A percentile compares a stretch with the other conserved stretches of the same genome.
These are phyloP conservation scores for Lichtheimia ornata DNA, from an alignment of 371 early-diverging fungal species.

Conservation along the genomic window DNA sequence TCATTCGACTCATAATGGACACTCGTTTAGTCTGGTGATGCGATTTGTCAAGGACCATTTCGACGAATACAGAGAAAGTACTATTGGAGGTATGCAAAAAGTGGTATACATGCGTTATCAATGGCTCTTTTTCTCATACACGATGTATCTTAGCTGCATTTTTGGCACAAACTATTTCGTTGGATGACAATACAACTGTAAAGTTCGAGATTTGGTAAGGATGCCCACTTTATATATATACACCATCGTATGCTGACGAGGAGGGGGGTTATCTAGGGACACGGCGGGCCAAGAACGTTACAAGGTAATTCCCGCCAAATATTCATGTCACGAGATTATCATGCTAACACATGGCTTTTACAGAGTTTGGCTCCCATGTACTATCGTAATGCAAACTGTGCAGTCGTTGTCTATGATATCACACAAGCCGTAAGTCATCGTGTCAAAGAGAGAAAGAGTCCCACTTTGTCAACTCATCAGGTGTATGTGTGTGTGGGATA, in stretches of 20 bases:
- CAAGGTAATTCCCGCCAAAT: conserved; percentile 54
- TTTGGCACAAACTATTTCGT: conserved; percentile 71
- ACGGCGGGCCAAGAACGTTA: conserved; percentile 96
- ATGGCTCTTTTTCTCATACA: background rate
- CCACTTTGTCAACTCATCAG: background rate
- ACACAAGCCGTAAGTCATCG: conserved; percentile 75
- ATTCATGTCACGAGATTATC: conserved; percentile 1
- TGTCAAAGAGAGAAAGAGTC: background rate
- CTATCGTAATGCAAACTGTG: conserved; percentile 96
- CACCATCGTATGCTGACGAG: conserved; percentile 4
- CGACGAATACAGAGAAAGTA: conserved; percentile 97
- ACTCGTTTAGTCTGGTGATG: conserved; percentile 73
- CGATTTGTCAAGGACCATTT: conserved; percentile 97
- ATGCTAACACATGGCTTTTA: conserved; percentile 5
- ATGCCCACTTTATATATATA: background rate
- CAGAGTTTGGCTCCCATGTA: conserved; percentile 98
- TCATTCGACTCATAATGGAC: background rate
- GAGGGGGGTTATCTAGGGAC: conserved; percentile 61
- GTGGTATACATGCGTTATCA: background rate
- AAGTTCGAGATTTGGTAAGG: conserved; percentile 87
- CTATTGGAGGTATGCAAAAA: conserved; percentile 85
- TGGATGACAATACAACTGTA: conserved; percentile 74
- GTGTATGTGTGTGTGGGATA: background rate
- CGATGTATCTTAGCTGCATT: conserved; percentile 82
- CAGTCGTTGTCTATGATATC: conserved; percentile 97